Evolutionary conservation across 2,329 filamentous ascomycete species (phyloP).

Genomic region (Karstenula rhodostoma): DNA sequence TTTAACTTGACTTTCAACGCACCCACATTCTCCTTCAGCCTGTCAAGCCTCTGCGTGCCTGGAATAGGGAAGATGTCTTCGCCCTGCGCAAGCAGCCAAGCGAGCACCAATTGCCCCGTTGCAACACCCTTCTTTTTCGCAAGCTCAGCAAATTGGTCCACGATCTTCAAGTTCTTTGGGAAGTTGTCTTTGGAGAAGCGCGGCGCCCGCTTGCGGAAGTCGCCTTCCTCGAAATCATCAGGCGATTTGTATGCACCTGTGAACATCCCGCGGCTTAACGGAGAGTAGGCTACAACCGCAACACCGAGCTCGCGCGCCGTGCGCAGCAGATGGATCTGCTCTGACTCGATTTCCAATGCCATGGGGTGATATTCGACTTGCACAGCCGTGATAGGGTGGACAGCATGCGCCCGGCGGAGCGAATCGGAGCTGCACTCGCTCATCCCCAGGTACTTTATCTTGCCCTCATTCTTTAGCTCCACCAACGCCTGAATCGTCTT

Average conservation of each 20-base stretch:
- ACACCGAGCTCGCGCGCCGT: constrained; percentile 56
- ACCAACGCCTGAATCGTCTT: constrained; percentile 60
- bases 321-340: constrained; percentile 45
- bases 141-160: constrained; percentile 22
- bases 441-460: constrained; percentile 59
- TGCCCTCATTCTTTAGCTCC: constrained; percentile 65
- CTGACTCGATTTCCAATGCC: constrained; percentile 56
- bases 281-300: constrained; percentile 50
- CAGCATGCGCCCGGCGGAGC: constrained; percentile 57
- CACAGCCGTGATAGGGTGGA: constrained; percentile 58
- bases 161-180: constrained; percentile 11
- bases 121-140: constrained; percentile 62
- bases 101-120: constrained; percentile 64
- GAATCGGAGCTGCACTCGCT: constrained; percentile 55
- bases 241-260: constrained; percentile 42
- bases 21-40: constrained; percentile 43
- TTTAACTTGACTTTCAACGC: constrained; percentile 37
- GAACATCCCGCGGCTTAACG: constrained; percentile 47
- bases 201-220: constrained; percentile 42
- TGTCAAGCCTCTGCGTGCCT: constrained; percentile 49
- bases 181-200: constrained; percentile 54
- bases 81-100: constrained; percentile 52
- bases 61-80: constrained; percentile 66
- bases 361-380: constrained; percentile 63
- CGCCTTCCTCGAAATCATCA: constrained; percentile 55